A percentile compares a stretch with the other conserved stretches of the same genome.
phyloP scores from a whole-genome alignment of 345 rosid genomes.

The Brassica incana region DNA sequence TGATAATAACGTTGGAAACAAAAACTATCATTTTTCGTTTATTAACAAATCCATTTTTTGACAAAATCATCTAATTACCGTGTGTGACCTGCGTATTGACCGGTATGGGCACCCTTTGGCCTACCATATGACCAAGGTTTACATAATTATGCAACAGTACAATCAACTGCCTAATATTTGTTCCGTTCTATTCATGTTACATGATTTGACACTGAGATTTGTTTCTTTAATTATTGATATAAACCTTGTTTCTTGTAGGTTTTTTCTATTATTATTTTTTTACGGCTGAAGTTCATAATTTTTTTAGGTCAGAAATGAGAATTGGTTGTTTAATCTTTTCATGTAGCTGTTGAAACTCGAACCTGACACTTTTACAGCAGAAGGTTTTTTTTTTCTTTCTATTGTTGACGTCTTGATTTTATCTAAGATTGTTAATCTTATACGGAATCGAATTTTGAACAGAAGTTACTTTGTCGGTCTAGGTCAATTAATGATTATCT shows the following conservation, averaged over 20 bases:
- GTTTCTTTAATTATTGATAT: background rate
- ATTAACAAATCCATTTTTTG: constrained; percentile 31
- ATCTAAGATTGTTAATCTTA: background rate
- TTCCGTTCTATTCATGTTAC: constrained; percentile 1
- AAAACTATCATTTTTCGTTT: background rate
- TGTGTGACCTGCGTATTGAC: constrained; percentile 36
- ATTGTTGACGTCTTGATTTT: background rate
- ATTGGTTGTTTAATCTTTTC: too few species aligned
- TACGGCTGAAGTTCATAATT: too few species aligned
- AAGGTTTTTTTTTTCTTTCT: background rate
- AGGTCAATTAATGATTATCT: background rate
- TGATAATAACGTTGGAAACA: constrained; percentile 1
- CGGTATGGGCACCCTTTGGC: constrained; percentile 33
- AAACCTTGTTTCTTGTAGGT: background rate
- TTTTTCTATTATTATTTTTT: too few species aligned
- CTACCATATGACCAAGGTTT: constrained; percentile 28
- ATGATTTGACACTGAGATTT: constrained; percentile 24
- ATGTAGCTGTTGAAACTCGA: too few species aligned
- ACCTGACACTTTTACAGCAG: background rate
- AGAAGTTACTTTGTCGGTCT: background rate
- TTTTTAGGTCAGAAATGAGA: too few species aligned
- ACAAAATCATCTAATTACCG: constrained; percentile 33
- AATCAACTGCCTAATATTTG: background rate
- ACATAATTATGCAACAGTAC: background rate
- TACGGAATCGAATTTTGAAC: background rate